Evolutionary conservation across 495 filamentous ascomycete species (phyloP), one percentile per base, ranked within the genome.

Genomic region (Oidiodendron maius): DNA sequence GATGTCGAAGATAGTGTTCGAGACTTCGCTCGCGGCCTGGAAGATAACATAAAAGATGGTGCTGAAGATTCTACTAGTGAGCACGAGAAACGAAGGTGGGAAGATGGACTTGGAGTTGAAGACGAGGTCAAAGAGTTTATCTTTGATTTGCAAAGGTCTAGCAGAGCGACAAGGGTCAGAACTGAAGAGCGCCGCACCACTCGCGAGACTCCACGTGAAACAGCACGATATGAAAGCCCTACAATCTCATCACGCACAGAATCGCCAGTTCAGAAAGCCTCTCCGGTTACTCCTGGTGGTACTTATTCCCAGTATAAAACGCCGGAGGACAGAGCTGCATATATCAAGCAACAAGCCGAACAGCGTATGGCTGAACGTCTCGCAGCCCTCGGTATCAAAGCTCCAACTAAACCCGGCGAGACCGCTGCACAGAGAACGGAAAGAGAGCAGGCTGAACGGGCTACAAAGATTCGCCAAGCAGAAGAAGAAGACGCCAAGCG

Each of bases 51-150:
- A 11, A 90, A 91, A 59, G 87, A 95, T 49, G 86, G 83, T 37
- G 74, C 73, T n/a, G 78, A 89, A 36, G 55, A 78, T 69, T 56
- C 83, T 61, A 63, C 71, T 9, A 70, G 71, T 17, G 88, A 97
- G 62, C 93, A 97, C 64, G 94, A 99, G 71, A 80, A 74, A 56
- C 78, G 93, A 48, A 81, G 93, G 48, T 99, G 94, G 94, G 91
- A 97, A 59, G 94, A 99, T 70, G 94, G 81, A 28, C 71, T 97
- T 28, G 94, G 94, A 23, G 94, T 99, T 44, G 94, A 99, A 57
- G 91, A 97, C 57, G 87, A 93, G 51, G 86, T 96, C 50, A 86
- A 88, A 55, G 93, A 97, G 56, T 96, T 99, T 67, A 97, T 99
- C 59, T 97, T 89, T 58, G 94, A 96, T 53, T 65, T 99, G 25